Conservation (phyloP, 2,329 filamentous ascomycete genomes). For the Sporothrix brunneoviolacea region DNA sequence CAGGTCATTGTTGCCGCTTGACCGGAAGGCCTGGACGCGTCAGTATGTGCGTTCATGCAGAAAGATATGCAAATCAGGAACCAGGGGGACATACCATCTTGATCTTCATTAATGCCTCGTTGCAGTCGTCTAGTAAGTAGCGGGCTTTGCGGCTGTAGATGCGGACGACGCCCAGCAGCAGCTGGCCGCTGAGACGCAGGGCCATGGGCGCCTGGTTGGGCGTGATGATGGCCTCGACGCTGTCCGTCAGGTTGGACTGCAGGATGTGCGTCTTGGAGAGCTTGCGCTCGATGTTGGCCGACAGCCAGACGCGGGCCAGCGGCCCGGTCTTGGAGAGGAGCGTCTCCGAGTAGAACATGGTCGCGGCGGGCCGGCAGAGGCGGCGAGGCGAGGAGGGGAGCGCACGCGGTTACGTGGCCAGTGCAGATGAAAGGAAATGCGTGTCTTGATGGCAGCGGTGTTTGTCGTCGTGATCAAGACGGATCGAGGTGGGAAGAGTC, state of each 20-base stretch:
- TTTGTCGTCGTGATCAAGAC: background rate
- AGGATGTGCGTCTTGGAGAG: constrained; percentile 94
- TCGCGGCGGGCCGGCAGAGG: constrained; percentile 13
- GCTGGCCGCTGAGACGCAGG: constrained; percentile 84
- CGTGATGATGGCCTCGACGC: constrained; percentile 90
- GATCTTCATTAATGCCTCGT: constrained; percentile 94
- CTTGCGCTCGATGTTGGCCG: constrained; percentile 96
- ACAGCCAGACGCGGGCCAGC: constrained; percentile 94
- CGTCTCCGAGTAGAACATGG: constrained; percentile 97
- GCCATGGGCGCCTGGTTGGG: constrained; percentile 92
- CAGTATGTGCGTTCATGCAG: constrained; percentile 21
- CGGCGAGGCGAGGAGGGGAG: background rate
- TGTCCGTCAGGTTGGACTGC: constrained; percentile 89
- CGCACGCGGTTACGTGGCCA: constrained; percentile 2
- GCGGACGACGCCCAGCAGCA: constrained; percentile 89
- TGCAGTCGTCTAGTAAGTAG: constrained; percentile 94
- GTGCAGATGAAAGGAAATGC: constrained; percentile 1
- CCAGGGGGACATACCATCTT: constrained; percentile 67
- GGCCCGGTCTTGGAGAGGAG: constrained; percentile 95
- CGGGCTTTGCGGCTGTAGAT: constrained; percentile 97
- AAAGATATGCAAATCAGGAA: constrained; percentile 22
- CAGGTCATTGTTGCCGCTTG: constrained; percentile 90
- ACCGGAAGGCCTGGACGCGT: constrained; percentile 71
- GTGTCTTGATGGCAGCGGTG: background rate
- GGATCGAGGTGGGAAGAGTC: background rate